These are phyloP conservation scores for Clohesyomyces aquaticus DNA, from an alignment of 495 filamentous ascomycete genomes.

Conservation along the genomic window DNA sequence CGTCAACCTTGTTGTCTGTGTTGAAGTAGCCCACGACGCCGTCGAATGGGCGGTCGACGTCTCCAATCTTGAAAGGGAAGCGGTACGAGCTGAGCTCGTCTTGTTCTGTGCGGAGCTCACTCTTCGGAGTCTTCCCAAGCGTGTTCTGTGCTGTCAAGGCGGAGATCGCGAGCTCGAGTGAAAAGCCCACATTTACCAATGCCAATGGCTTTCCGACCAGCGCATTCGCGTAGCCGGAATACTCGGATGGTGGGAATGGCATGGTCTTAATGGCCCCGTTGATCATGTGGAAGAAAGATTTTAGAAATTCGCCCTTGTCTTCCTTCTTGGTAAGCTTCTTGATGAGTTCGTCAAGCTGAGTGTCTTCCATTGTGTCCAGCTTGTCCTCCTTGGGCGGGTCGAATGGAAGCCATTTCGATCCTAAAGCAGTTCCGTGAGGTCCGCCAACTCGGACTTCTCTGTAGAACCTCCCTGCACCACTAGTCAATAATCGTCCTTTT, in stretches of 20 bases:
- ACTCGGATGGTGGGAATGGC: not conserved
- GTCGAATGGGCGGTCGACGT: not conserved
- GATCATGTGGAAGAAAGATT: not conserved
- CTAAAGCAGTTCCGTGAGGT: constrained; percentile 13
- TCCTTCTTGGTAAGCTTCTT: not conserved
- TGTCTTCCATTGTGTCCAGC: not conserved
- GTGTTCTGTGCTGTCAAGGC: not conserved
- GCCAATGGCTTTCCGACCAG: not conserved
- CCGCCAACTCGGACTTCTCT: constrained; percentile 53
- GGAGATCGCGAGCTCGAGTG: not conserved
- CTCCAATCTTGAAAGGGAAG: not conserved
- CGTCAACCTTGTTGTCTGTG: too few relatives aligned
- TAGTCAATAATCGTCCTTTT: not conserved
- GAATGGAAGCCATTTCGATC: constrained; percentile 11
- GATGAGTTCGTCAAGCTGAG: not conserved
- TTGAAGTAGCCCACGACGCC: not conserved
- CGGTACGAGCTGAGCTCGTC: not conserved
- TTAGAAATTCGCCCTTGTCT: not conserved
- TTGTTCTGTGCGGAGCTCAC: too few relatives aligned
- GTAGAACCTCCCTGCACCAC: constrained; percentile 53
- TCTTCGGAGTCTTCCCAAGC: too few relatives aligned
- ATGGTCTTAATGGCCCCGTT: not conserved
- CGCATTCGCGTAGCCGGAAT: not conserved
- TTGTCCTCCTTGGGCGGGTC: not conserved
- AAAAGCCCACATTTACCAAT: not conserved